Base-by-base conservation (phyloP, 495 filamentous ascomycete species). In the Aspergillus nidulans region DNA sequence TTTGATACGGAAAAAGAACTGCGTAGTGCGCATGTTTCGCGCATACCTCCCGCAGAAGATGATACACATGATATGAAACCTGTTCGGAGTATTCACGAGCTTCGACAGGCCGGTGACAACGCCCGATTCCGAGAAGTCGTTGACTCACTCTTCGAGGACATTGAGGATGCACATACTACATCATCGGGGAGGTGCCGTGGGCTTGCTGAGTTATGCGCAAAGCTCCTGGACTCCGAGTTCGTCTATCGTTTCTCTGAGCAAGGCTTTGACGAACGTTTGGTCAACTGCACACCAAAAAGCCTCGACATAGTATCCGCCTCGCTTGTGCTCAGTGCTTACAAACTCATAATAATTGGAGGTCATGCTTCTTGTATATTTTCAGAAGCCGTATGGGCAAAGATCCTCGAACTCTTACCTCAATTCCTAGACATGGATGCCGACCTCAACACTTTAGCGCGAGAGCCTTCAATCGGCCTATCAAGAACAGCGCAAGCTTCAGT, bases 81-180 rank as follows among this genome's bases (percentile, higher is more conserved):
- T 47, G 85, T 96, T 53, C 83, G 87, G 45, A 94, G 85, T 57
- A 88, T 97, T 30, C 91, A 97, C 63, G 94, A 98, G 66, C 77
- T 98, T 40, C 81, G 91, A 57, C 87, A 90, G 58, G 85, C 90
- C 36, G 94, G 94, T 7, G 85, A 85, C 20, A 95, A 92, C 66
- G 85, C 84, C 45, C 86, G 91, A 18, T 91, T 95, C 53, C 71
- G 85, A 6, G 84, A 90, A 59, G 87, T 91, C 45, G 78, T 95
- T 48, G 89, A 92, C 61, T 85, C 89, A 46, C 76, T 95, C 9
- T 77, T 96, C 54, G 90, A 95, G 53, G 88, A 95, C 55, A 87
- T 98, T 57, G 85, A 88, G 47, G 74, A 79, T 36, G 71, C 78
- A 6, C 52, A 69, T n/a, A 69, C 69, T 20, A 79, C 81, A 32